phyloP scores from a whole-genome alignment of 164 flowering plant genomes.

The Macadamia tetraphylla region DNA sequence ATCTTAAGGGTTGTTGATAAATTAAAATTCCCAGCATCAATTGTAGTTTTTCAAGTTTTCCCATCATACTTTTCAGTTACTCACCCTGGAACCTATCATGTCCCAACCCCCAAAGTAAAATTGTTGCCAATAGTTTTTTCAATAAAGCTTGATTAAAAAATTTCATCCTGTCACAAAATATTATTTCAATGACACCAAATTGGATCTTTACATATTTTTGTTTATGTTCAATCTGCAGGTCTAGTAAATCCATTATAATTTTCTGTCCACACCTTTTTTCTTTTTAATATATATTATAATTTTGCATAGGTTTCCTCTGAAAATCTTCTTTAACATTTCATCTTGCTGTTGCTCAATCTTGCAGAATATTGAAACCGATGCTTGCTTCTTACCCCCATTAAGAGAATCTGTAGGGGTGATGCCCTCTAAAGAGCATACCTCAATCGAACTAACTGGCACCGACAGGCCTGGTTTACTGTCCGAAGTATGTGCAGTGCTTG shows the following conservation, averaged over 20 bases:
- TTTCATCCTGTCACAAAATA: too few relatives aligned
- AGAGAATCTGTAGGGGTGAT: conserved; percentile 33
- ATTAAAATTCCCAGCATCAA: too few relatives aligned
- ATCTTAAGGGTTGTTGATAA: too few relatives aligned
- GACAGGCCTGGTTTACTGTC: conserved; percentile 59
- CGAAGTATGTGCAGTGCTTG: conserved; percentile 50
- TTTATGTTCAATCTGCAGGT: not conserved
- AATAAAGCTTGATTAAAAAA: too few relatives aligned
- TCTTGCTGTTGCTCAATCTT: conserved; percentile 6
- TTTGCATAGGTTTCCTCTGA: too few relatives aligned
- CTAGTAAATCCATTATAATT: not conserved
- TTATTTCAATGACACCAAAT: too few relatives aligned
- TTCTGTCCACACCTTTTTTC: not conserved
- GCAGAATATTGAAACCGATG: conserved; percentile 34
- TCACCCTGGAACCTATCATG: too few relatives aligned
- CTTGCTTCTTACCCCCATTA: conserved; percentile 19
- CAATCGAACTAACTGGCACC: conserved; percentile 44
- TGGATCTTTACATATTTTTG: not conserved
- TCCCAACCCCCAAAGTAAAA: too few relatives aligned
- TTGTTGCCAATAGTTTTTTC: too few relatives aligned
- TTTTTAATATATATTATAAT: too few relatives aligned
- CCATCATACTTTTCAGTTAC: too few relatives aligned
- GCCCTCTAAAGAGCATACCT: conserved; percentile 36
- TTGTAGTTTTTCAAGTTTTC: too few relatives aligned
- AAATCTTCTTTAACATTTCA: not conserved